Percentiles rank a stretch among this genome's conserved stretches.
Conservation (phyloP, 2,329 filamentous ascomycete species). For the Cercospora nicotianae region DNA sequence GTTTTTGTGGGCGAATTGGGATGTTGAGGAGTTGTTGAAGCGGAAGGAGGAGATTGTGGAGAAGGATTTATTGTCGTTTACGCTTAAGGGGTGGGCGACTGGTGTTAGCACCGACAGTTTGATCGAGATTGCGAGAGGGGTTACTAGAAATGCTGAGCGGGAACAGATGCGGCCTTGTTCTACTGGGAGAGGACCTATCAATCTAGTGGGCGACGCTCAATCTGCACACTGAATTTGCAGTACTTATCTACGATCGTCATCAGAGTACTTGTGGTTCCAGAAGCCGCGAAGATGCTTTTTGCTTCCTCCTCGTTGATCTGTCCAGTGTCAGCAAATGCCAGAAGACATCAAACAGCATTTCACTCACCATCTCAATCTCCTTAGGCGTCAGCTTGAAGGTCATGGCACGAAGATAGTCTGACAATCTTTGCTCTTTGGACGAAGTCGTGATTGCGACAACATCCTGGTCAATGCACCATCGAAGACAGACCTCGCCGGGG, state of each 20-base stretch:
- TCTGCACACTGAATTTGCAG: background rate
- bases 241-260: constrained; percentile 43
- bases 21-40: constrained; percentile 21
- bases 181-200: too few relatives aligned
- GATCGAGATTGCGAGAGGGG: constrained; percentile 13
- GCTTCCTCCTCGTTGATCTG: constrained; percentile 48
- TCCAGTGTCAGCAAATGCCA: background rate
- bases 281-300: constrained; percentile 55
- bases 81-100: constrained; percentile 15
- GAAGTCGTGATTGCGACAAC: constrained; percentile 61
- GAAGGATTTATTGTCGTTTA: constrained; percentile 1
- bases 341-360: background rate
- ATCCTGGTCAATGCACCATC: constrained; percentile 64
- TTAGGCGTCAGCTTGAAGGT: constrained; percentile 60
- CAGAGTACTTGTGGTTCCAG: constrained; percentile 52
- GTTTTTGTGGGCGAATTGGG: constrained; percentile 28
- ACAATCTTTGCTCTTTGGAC: constrained; percentile 59
- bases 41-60: constrained; percentile 16
- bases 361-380: constrained; percentile 52
- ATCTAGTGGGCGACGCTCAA: background rate
- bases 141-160: constrained; percentile 15
- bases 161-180: background rate
- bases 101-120: constrained; percentile 8
- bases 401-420: constrained; percentile 56
- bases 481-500: constrained; percentile 57